Evolutionary conservation across 2,329 filamentous ascomycete species (phyloP).

Genomic region (Penicillium expansum): DNA sequence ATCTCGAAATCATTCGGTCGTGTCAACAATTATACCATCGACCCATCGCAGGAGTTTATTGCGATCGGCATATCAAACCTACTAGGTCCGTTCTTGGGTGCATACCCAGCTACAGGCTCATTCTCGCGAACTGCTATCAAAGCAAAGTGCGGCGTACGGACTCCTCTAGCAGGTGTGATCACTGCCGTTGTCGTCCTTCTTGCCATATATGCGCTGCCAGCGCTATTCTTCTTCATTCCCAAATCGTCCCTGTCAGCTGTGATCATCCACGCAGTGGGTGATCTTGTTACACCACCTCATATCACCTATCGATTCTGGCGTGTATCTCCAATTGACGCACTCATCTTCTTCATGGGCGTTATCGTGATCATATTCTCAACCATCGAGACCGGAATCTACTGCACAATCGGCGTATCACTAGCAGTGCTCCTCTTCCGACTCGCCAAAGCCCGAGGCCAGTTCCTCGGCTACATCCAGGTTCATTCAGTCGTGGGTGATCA

Average conservation of each 20-base stretch:
- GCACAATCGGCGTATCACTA: slow-evolving; percentile 71
- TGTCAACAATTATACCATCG: slow-evolving; percentile 89
- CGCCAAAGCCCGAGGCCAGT: slow-evolving; percentile 72
- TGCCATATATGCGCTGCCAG: slow-evolving; percentile 78
- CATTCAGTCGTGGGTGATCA: slow-evolving; percentile 58
- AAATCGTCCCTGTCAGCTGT: slow-evolving; percentile 74
- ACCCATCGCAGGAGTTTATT: slow-evolving; percentile 89
- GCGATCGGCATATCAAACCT: slow-evolving; percentile 90
- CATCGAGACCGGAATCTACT: slow-evolving; percentile 91
- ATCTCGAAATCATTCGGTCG: slow-evolving; percentile 93
- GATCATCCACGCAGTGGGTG: slow-evolving; percentile 90
- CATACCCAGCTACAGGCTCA: slow-evolving; percentile 84
- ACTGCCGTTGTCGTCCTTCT: slow-evolving; percentile 78
- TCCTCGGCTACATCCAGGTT: slow-evolving; percentile 68
- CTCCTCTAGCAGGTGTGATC: slow-evolving; percentile 81
- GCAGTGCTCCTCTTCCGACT: slow-evolving; percentile 75
- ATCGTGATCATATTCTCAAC: slow-evolving; percentile 78
- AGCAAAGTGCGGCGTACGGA: slow-evolving; percentile 87
- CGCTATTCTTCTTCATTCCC: slow-evolving; percentile 89
- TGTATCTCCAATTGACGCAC: slow-evolving; percentile 79
- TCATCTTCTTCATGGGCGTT: slow-evolving; percentile 88
- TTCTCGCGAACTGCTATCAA: slow-evolving; percentile 94
- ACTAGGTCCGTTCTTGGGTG: slow-evolving; percentile 82
- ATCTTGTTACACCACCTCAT: slow-evolving; percentile 82
- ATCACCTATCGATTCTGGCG: slow-evolving; percentile 90